Conservation (phyloP, 371 early-diverging fungal species). For the Mucor irregularis region DNA sequence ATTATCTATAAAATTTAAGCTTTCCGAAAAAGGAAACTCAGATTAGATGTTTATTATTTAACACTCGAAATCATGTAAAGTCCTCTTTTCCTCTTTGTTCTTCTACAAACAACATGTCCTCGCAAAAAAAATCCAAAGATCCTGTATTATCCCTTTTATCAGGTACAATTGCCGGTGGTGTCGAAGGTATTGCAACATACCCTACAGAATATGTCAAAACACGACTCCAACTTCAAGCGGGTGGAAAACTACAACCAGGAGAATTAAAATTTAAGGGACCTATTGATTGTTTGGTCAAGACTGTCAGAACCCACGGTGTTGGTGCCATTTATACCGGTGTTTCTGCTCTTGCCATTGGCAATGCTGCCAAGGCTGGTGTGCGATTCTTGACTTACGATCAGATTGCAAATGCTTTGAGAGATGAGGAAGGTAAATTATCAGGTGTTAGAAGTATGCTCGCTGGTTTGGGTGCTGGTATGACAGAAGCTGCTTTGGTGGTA, state of each 20-base stretch:
- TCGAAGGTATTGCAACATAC: constrained; percentile 88
- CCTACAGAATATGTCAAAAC: constrained; percentile 95
- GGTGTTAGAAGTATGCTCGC: constrained; percentile 72
- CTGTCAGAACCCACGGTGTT: constrained; percentile 68
- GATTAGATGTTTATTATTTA: constrained; percentile 20
- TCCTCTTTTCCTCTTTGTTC: neutral
- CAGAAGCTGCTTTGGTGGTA: constrained; percentile 84
- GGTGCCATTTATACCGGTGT: constrained; percentile 79
- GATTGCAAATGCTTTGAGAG: constrained; percentile 70
- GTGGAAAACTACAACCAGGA: constrained; percentile 43
- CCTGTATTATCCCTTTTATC: constrained; percentile 66
- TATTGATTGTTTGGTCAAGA: constrained; percentile 72
- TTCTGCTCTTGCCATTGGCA: constrained; percentile 87
- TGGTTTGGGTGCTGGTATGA: constrained; percentile 89
- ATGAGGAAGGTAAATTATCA: constrained; percentile 69
- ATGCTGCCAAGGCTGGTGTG: constrained; percentile 88
- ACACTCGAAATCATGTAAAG: neutral
- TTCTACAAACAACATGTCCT: constrained; percentile 13
- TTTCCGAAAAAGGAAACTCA: constrained; percentile 13
- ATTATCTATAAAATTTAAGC: neutral
- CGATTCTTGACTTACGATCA: constrained; percentile 90
- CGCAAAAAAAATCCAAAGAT: constrained; percentile 39
- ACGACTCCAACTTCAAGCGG: constrained; percentile 84
- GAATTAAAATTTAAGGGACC: constrained; percentile 75
- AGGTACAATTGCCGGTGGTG: constrained; percentile 85